A percentile compares a stretch with the other conserved stretches of the same genome.
Conservation (phyloP, 2,329 filamentous ascomycete species). For the Botrytis aclada region DNA sequence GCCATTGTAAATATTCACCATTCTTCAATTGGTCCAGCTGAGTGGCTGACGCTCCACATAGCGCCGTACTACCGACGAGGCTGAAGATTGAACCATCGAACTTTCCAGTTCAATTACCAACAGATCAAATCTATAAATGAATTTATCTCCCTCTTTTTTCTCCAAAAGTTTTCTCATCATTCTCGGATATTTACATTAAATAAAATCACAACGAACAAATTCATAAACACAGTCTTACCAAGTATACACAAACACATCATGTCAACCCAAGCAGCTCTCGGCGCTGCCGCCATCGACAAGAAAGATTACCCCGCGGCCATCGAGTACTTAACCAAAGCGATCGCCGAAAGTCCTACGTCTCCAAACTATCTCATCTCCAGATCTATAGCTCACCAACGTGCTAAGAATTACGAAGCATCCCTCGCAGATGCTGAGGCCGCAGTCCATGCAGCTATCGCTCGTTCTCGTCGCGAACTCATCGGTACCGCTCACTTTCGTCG, state of each 20-base stretch:
- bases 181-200: not conserved
- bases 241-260: constrained; percentile 39
- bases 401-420: constrained; percentile 58
- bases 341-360: constrained; percentile 63
- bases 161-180: not conserved
- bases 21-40: not conserved
- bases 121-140: not conserved
- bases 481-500: constrained; percentile 79
- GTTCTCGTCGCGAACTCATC: constrained; percentile 73
- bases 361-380: constrained; percentile 80
- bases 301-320: constrained; percentile 68
- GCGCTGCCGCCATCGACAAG: constrained; percentile 57
- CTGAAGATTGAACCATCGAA: not conserved
- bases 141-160: not conserved
- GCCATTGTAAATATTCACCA: not conserved
- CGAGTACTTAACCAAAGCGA: constrained; percentile 62
- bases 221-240: not conserved
- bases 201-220: not conserved
- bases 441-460: constrained; percentile 58
- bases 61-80: not conserved
- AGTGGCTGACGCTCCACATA: not conserved
- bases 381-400: constrained; percentile 71
- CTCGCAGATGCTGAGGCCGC: constrained; percentile 68
- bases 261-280: constrained; percentile 49
- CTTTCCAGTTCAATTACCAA: not conserved